Evolutionary conservation across 345 rosid genomes (phyloP), one percentile per base, ranked within the genome.

Genomic region (Salix suchowensis): DNA sequence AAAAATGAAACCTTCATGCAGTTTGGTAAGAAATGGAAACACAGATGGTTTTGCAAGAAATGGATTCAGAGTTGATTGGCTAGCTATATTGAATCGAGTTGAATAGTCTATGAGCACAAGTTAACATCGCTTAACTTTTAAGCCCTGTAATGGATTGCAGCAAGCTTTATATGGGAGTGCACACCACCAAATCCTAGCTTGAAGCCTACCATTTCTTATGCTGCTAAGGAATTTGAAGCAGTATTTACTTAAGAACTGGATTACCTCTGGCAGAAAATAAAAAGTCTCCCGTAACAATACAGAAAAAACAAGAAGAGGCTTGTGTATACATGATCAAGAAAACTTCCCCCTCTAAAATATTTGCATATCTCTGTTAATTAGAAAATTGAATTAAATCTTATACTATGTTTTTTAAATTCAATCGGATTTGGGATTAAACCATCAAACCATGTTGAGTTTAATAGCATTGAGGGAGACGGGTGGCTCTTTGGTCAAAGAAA

Each of bases 101-200:
- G 19, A 40, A 37, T 40, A 2, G 18, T 68, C 26, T 16, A 37
- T 13, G 28, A 60, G 34, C 36, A 60, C 55, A 28, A 44, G 23
- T 5, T 75, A 16, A 23, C 44, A 40, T 76, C 74, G 44, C 68
- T 69, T 69, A 69, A 68, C 68, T 61, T 76, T 19, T n/a, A 76
- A 28, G 74, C 34, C 23, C 11, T 50, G 48, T 36, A 8, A 15
- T 34, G 72, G 39, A 66, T 23, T 15, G 67, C 42, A 64, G 46
- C 48, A 65, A 74, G 70, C 65, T 48, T 74, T 10, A 26, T n/a
- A 26, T 5, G 48, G 5, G 61, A 70, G 74, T 50, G 65, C 74
- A 71, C 40, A 46, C 73, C 61, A 32, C 14, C 55, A 23, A 66
- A 9, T 58, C 23, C 21, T 36, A 14, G 26, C 70, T 66, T 32